Base-by-base conservation (phyloP, 805 yeast genomes). In the Myxozyma udenii region DNA sequence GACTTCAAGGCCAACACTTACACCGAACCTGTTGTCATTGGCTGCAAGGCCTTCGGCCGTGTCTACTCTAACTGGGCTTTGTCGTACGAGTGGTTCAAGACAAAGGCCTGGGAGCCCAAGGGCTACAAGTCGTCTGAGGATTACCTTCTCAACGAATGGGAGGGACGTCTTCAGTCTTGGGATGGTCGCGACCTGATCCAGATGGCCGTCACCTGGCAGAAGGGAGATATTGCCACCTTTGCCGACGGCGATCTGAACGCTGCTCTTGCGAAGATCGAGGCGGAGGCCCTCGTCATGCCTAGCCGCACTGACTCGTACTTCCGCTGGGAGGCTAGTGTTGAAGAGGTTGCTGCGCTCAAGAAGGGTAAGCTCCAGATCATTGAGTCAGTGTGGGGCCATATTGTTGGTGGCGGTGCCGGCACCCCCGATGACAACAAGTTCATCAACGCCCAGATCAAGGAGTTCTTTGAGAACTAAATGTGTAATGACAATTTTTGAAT, bases 21-120 rank as follows among this genome's bases (percentile, higher is more conserved):
- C 48, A 50, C 51, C 25, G 58, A 56, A 32, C 54, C 55, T n/a
- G 52, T 47, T 23, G 18, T 54, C 32, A 19, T 45, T 24, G 60
- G 60, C 21, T 16, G 43, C 33, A 54, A 50, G 48, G 60, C 60
- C n/a, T 56, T 56, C 50, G 60, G 58, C 39, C 51, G 60, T 18
- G 60, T 56, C 38, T 56, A 56, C 48, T 50, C 60, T 33, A 54
- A 49, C 52, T 56, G 60, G 60, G 60, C 59, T 16, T 51, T 56
- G 16, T 50, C 55, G 3, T 50, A 51, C 44, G 59, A 50, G 41
- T 56, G 60, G 60, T 56, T 54, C 51, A 49, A 50, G 48, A 48
- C 52, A 21, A 50, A 56, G 48, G 55, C 55, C 26, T 56, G 54
- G 55, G 52, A 56, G 32, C 46, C 46, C 43, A 46, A 47, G 18